Conservation (phyloP, 2,329 filamentous ascomycete genomes). For the Coccinonectria pachysandricola region DNA sequence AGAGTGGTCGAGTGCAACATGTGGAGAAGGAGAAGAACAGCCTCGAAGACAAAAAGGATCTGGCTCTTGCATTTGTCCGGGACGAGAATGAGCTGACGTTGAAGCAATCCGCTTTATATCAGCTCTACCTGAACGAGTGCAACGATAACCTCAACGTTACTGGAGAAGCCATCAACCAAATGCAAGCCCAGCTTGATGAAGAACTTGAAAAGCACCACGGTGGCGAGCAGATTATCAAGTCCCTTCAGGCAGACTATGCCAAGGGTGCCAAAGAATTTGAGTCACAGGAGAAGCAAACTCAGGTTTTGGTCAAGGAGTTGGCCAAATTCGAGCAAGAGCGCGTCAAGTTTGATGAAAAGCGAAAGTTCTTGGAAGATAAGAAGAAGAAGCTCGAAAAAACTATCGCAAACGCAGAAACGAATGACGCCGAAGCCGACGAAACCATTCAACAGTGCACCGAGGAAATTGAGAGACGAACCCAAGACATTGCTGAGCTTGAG, state of each 20-base stretch:
- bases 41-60: conserved; percentile 93
- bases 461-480: conserved; percentile 66
- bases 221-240: conserved; percentile 80
- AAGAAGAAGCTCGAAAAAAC: conserved; percentile 91
- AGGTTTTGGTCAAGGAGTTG: conserved; percentile 73
- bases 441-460: conserved; percentile 67
- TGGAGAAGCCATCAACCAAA: conserved; percentile 80
- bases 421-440: conserved; percentile 62
- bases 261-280: conserved; percentile 77
- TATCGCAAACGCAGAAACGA: conserved; percentile 65
- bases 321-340: conserved; percentile 91
- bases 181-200: conserved; percentile 74
- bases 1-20: conserved; percentile 89
- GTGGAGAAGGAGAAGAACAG: conserved; percentile 94
- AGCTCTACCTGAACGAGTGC: conserved; percentile 82
- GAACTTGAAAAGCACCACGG: conserved; percentile 90
- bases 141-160: conserved; percentile 82
- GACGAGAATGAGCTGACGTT: conserved; percentile 87
- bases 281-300: conserved; percentile 68
- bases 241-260: conserved; percentile 75
- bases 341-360: conserved; percentile 96
- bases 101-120: conserved; percentile 87
- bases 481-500: conserved; percentile 70
- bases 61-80: conserved; percentile 75
- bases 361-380: conserved; percentile 84